Evolutionary conservation across 805 yeast genomes (phyloP).

Genomic region (Teunomyces kruisii): DNA sequence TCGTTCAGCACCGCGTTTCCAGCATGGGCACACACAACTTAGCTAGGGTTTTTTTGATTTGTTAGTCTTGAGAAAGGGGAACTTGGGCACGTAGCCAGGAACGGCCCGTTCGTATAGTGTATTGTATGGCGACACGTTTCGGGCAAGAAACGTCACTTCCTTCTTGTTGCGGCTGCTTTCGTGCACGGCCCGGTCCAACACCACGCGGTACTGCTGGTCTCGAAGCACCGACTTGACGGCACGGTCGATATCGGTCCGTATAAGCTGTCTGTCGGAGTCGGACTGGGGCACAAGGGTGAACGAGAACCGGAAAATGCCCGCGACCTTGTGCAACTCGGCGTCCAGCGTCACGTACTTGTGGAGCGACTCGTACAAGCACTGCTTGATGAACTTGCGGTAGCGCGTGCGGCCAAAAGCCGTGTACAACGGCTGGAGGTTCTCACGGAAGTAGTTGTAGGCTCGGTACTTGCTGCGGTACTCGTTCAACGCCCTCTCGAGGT

Average conservation of each 20-base stretch:
- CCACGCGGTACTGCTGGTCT: neutral
- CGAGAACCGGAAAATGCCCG: conserved; percentile 26
- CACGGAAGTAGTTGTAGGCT: conserved; percentile 20
- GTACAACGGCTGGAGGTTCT: conserved; percentile 27
- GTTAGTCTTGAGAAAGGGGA: conserved; percentile 27
- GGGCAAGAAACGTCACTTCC: neutral
- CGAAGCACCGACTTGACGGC: conserved; percentile 11
- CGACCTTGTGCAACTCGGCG: conserved; percentile 11
- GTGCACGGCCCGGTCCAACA: neutral
- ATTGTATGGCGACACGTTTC: conserved; percentile 2
- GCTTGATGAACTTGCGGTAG: conserved; percentile 20
- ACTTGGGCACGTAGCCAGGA: conserved; percentile 19
- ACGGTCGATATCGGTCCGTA: conserved; percentile 10
- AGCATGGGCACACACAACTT: conserved; percentile 35
- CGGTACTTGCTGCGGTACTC: conserved; percentile 30
- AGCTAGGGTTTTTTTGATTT: neutral
- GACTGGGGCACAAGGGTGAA: conserved; percentile 20
- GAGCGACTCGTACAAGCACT: conserved; percentile 9
- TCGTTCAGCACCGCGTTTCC: conserved; percentile 47
- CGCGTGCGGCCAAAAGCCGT: conserved; percentile 31
- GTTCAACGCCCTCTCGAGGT: conserved; percentile 18
- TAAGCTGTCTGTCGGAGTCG: conserved; percentile 13
- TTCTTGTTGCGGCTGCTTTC: conserved; percentile 2
- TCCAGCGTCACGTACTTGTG: conserved; percentile 1
- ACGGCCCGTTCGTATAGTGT: conserved; percentile 13